Percentiles rank a stretch among this genome's conserved stretches.
Conservation (phyloP, 2,329 filamentous ascomycete species). For the Ceratocystis huliohia region DNA sequence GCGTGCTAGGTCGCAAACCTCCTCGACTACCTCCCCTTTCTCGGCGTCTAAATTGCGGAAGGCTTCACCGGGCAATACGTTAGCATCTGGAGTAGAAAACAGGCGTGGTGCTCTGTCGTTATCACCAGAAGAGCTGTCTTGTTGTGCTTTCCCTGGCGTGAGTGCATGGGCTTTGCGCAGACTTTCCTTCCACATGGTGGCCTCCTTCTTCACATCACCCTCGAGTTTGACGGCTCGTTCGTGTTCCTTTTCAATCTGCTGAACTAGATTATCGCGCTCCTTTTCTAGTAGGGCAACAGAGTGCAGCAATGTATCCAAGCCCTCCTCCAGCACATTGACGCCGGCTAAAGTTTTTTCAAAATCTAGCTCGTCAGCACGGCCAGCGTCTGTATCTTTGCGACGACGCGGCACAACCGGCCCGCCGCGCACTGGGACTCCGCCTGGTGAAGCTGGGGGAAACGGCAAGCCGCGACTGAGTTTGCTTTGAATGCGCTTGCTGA, state of each 20-base stretch:
- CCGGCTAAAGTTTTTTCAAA: constrained; percentile 52
- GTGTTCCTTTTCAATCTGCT: constrained; percentile 43
- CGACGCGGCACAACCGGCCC: constrained; percentile 24
- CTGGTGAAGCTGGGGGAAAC: constrained; percentile 45
- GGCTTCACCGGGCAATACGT: neutral
- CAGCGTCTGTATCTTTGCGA: constrained; percentile 28
- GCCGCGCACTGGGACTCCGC: constrained; percentile 9
- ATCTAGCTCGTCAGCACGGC: constrained; percentile 48
- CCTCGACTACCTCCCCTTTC: constrained; percentile 22
- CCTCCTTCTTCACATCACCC: constrained; percentile 43
- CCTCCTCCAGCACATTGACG: constrained; percentile 42
- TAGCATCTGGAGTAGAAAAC: neutral
- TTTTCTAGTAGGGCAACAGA: constrained; percentile 46
- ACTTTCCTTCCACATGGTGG: constrained; percentile 38
- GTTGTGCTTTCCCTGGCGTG: neutral
- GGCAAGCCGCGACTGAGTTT: constrained; percentile 49
- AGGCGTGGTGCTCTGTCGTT: neutral
- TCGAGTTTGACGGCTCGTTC: constrained; percentile 39
- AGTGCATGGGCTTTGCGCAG: constrained; percentile 31
- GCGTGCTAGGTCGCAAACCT: constrained; percentile 13
- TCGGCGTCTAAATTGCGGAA: constrained; percentile 35
- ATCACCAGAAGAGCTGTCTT: neutral
- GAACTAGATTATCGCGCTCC: constrained; percentile 46
- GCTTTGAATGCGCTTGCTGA: constrained; percentile 42
- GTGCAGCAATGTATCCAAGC: constrained; percentile 51